A percentile compares a stretch with the other conserved stretches of the same genome.
Evolutionary conservation across 2,329 filamentous ascomycete species (phyloP).

Genomic region (Botrytis porri): DNA sequence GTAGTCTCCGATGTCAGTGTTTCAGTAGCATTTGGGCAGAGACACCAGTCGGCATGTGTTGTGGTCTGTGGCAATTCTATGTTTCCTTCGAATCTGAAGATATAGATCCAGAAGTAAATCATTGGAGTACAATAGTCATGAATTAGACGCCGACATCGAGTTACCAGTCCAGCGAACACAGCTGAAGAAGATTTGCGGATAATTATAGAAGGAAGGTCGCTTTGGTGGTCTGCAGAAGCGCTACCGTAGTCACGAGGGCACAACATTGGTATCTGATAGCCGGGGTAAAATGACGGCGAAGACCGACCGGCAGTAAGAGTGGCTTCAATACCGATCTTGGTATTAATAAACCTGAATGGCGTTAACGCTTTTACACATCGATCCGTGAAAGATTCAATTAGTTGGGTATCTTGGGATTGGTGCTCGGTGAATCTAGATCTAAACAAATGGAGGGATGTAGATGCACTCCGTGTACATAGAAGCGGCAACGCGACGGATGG

Average conservation of each 20-base stretch:
- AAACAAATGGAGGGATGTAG: not conserved
- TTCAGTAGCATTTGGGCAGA: not conserved
- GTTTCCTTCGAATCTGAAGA: not conserved
- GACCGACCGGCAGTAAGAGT: not conserved
- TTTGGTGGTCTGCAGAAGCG: conserved; percentile 13
- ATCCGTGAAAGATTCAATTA: not conserved
- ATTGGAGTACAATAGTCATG: conserved; percentile 1
- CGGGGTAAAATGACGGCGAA: conserved; percentile 12
- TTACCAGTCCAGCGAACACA: not conserved
- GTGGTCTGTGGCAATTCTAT: not conserved
- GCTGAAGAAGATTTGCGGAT: not conserved
- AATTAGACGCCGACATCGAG: conserved; percentile 10
- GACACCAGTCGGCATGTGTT: not conserved
- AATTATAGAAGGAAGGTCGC: conserved; percentile 13
- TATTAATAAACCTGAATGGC: not conserved
- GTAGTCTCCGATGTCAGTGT: not conserved
- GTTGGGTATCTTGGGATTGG: not conserved
- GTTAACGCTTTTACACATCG: conserved; percentile 1
- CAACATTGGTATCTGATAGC: conserved; percentile 1
- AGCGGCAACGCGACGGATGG: not conserved
- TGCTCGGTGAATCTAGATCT: conserved; percentile 8
- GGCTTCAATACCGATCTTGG: not conserved
- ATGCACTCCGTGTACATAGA: not conserved
- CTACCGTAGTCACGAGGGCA: conserved; percentile 10
- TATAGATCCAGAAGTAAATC: not conserved